A percentile compares a stretch with the other conserved stretches of the same genome.
Conservation (phyloP, 2,329 filamentous ascomycete species). For the Pseudogymnoascus sp. region DNA sequence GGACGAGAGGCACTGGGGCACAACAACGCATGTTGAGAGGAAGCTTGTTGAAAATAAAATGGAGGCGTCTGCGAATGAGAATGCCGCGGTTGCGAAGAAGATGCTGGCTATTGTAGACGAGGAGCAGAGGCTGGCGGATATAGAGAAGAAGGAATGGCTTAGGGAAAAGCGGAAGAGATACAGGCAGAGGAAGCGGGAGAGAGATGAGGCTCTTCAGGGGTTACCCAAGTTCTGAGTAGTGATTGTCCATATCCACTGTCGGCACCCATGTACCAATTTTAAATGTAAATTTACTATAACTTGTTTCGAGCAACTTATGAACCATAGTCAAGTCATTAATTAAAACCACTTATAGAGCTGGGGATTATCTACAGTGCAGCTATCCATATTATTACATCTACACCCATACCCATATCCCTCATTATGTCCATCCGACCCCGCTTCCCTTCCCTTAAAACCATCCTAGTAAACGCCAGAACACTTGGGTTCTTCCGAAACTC, state of each 20-base stretch:
- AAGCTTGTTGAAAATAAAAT: neutral
- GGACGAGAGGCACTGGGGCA: constrained; percentile 1
- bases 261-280: neutral
- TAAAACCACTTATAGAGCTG: neutral
- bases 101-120: constrained; percentile 41
- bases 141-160: constrained; percentile 25
- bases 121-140: constrained; percentile 37
- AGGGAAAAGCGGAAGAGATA: constrained; percentile 3
- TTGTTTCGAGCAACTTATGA: neutral
- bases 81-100: constrained; percentile 27
- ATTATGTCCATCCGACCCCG: neutral
- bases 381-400: neutral
- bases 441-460: neutral
- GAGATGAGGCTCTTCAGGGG: neutral
- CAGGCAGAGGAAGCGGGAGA: neutral
- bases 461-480: neutral
- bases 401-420: neutral
- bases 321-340: neutral
- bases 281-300: neutral
- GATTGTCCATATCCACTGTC: neutral
- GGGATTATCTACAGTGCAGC: neutral
- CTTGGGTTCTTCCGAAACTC: neutral
- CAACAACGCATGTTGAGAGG: constrained; percentile 9
- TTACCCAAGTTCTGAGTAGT: neutral
- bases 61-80: constrained; percentile 25